Evolutionary conservation across 805 yeast species (phyloP), one percentile per base, ranked within the genome.

Genomic region (Sporopachydermia lactativora): DNA sequence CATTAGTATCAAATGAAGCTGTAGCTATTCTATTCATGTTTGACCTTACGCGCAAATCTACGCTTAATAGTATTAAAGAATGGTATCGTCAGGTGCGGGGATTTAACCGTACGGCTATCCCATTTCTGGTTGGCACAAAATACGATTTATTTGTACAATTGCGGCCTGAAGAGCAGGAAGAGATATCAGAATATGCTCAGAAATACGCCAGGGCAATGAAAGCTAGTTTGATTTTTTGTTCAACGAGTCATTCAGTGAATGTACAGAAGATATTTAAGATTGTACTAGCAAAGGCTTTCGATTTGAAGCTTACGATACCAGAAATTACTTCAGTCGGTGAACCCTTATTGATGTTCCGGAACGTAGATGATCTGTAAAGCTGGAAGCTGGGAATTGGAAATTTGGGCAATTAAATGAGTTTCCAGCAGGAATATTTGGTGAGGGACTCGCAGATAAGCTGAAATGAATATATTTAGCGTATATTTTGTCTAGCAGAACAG

Each of bases 21-120:
- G 92, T 86, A 11, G 95, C 96, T 1, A 75, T 89, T 17, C 65
- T 89, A 36, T 86, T 88, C 52, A 76, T 83, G 78, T 89, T 81
- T 65, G 97, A 89, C 59, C 62, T 89, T 43, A 83, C 96, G 1
- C 68, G 95, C 37, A 83, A 81, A 47, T 74, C 86, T 18, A 84
- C 96, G 0, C 66, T 89, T 41, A 81, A 81, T 53, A 79, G 88
- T n/a, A 70, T 89, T 41, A 83, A 84, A 54, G 95, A 86, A 52
- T 89, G 97, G 98, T 89, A 86, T 56, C 66, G 94, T 45, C 94
- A 83, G 53, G 89, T 94, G 0, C 65, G 94, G 40, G 94, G 94
- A 0, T 78, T 84, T 54, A 89, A 89, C 60, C 75, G 78, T 53
- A 80, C 88, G 0, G 96, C 96, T 5, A 81, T 89, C 38, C 95